These are phyloP conservation scores for Taphrina communis DNA, from an alignment of 1,139 yeast genomes.

Conservation along the genomic window DNA sequence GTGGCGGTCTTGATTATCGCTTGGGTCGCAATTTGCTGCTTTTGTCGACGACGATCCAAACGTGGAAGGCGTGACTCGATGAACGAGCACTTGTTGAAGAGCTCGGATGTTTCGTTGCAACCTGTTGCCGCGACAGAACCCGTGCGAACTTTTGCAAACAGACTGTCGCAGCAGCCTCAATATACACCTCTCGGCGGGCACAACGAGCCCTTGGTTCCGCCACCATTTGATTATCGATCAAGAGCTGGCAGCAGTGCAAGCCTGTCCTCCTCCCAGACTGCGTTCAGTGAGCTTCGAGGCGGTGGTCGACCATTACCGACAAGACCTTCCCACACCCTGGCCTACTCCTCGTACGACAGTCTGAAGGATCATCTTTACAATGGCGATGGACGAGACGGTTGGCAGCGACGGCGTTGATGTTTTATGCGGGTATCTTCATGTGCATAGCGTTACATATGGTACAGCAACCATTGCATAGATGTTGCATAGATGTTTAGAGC, in stretches of 20 bases:
- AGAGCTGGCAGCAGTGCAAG: constrained; percentile 11
- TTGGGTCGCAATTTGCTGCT: constrained; percentile 32
- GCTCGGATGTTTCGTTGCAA: background rate
- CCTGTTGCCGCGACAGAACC: background rate
- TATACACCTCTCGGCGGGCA: constrained; percentile 17
- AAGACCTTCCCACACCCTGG: background rate
- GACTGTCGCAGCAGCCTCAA: constrained; percentile 12
- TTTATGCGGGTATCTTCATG: background rate
- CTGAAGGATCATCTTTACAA: constrained; percentile 3
- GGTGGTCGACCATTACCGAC: constrained; percentile 14
- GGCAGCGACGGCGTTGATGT: constrained; percentile 8
- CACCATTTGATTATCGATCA: constrained; percentile 5
- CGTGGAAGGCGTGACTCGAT: background rate
- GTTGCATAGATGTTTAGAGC: no score
- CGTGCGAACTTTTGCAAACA: background rate
- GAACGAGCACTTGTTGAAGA: constrained; percentile 8
- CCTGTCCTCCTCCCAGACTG: constrained; percentile 9
- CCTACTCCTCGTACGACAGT: constrained; percentile 5
- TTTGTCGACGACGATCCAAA: constrained; percentile 11
- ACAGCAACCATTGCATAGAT: no score
- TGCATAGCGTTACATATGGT: no score
- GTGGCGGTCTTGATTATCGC: constrained; percentile 3
- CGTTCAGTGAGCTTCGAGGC: constrained; percentile 17
- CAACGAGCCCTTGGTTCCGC: constrained; percentile 1
- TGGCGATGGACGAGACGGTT: background rate